Evolutionary conservation across 2,329 filamentous ascomycete species (phyloP).

Genomic region (Penicillium aurantiogriseum): DNA sequence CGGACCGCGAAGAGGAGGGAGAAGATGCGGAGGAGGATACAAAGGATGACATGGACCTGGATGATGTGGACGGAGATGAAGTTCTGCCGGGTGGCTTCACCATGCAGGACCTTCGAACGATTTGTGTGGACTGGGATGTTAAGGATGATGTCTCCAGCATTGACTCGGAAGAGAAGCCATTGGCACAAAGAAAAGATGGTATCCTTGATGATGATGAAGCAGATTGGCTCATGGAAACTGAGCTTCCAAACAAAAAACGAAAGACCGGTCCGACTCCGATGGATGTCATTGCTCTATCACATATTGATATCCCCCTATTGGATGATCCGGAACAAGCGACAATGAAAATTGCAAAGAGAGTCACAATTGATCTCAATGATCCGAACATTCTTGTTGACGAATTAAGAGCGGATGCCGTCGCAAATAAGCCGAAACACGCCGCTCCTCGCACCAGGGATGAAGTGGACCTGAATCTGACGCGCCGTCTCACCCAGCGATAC

Average conservation of each 20-base stretch:
- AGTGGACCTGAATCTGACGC: conserved; percentile 68
- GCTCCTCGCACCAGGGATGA: conserved; percentile 49
- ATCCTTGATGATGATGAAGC: conserved; percentile 55
- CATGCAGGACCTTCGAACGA: conserved; percentile 76
- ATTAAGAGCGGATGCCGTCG: conserved; percentile 61
- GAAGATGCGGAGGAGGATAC: conserved; percentile 54
- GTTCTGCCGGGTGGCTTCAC: conserved; percentile 67
- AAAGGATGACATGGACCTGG: conserved; percentile 49
- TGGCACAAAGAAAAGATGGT: conserved; percentile 3
- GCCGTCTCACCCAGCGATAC: conserved; percentile 76
- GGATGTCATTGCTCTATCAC: conserved; percentile 52
- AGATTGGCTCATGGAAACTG: conserved; percentile 49
- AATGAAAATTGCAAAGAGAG: conserved; percentile 69
- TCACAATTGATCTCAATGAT: conserved; percentile 84
- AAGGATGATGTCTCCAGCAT: conserved; percentile 46
- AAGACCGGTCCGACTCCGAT: conserved; percentile 50
- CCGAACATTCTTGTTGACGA: conserved; percentile 82
- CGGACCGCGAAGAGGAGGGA: conserved; percentile 49
- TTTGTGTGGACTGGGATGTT: conserved; percentile 82
- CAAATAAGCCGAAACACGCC: conserved; percentile 51
- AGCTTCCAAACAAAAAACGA: conserved; percentile 64
- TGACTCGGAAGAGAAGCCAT: conserved; percentile 19
- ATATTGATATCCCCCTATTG: conserved; percentile 68
- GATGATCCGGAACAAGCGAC: conserved; percentile 77
- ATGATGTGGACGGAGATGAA: conserved; percentile 59